Base-by-base conservation (phyloP, 176 grass and related monocot species). In the Zoysia pacifica region DNA sequence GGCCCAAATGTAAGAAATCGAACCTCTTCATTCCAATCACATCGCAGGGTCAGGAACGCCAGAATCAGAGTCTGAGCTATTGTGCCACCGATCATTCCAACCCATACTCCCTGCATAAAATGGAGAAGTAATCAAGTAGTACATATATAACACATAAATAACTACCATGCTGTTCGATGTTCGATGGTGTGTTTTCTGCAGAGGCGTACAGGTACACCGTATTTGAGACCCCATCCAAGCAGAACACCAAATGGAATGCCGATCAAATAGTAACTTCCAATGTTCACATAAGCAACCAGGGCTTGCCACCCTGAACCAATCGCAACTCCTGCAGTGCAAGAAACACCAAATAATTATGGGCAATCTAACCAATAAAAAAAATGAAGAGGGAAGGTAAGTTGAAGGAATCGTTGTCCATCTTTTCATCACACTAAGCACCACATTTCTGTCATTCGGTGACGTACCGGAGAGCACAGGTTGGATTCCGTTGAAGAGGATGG, bases 261-360 rank as follows among this genome's bases (percentile, higher is more conserved):
- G 20, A 89, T 78, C 9, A 92, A 40, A 72, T 92, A 92, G 62
- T 92, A 92, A n/a, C 70, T 78, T 13, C 86, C 90, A 18, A 89
- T 48, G 49, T 86, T 92, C 3, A 92, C 87, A 74, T 89, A 92
- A 53, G 86, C 90, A n/a, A 86, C 86, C 40, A 50, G 10, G 12
- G 74, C 53, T 48, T 93, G 90, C 81, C 87, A 87, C 11, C 87
- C 87, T 50, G 90, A 73, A 18, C 87, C 90, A 70, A 93, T n/a
- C 61, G 87, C 91, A 38, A 93, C 87, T 35, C 87, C 91, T 89
- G 53, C 28, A 61, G 56, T 82, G 40, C 7, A 66, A 16, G 10
- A 59, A 80, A 1, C 55, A 79, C 28, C 14, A 38, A 65, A 46
- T 11, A 16, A 56, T 4, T 14, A 11, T 5, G 18, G 5, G 19